Conservation (phyloP, 805 yeast species). For the Candida ipomoeae region DNA sequence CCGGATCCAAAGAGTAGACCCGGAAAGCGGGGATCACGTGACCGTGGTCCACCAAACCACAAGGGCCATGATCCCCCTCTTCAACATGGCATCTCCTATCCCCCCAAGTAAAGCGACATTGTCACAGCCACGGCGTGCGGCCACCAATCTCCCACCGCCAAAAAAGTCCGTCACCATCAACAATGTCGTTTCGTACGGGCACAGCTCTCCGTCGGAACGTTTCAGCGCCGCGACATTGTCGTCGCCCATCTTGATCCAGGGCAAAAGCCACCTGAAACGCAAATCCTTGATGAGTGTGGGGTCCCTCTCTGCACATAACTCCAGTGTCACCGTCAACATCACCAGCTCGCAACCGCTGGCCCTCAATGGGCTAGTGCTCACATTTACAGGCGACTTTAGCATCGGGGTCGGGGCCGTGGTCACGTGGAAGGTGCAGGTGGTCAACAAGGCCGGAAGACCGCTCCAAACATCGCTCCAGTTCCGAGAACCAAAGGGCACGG, state of each 20-base stretch:
- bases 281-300: slow-evolving; percentile 2
- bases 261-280: slow-evolving; percentile 1
- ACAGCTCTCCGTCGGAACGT: slow-evolving; percentile 1
- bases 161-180: slow-evolving; percentile 22
- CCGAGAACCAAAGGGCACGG: slow-evolving; percentile 8
- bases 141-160: slow-evolving; percentile 1
- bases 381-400: slow-evolving; percentile 56
- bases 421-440: slow-evolving; percentile 62
- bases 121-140: neutral
- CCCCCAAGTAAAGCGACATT: slow-evolving; percentile 21
- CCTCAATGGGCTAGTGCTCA: slow-evolving; percentile 33
- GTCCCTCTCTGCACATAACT: slow-evolving; percentile 17
- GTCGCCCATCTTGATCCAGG: slow-evolving; percentile 8
- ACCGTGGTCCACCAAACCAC: slow-evolving; percentile 26
- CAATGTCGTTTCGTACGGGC: slow-evolving; percentile 13
- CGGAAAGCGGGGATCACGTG: slow-evolving; percentile 5
- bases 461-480: slow-evolving; percentile 49
- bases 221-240: neutral
- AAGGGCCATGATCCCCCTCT: slow-evolving; percentile 38
- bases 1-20: slow-evolving; percentile 20
- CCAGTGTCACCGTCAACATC: slow-evolving; percentile 36
- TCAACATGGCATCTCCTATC: slow-evolving; percentile 35
- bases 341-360: slow-evolving; percentile 26
- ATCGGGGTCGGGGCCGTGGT: slow-evolving; percentile 57
- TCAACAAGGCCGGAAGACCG: slow-evolving; percentile 52